A percentile compares a stretch with the other conserved stretches of the same genome.
These are phyloP conservation scores for Clavariopsis aquatica DNA, from an alignment of 495 filamentous ascomycete species.

Conservation along the genomic window DNA sequence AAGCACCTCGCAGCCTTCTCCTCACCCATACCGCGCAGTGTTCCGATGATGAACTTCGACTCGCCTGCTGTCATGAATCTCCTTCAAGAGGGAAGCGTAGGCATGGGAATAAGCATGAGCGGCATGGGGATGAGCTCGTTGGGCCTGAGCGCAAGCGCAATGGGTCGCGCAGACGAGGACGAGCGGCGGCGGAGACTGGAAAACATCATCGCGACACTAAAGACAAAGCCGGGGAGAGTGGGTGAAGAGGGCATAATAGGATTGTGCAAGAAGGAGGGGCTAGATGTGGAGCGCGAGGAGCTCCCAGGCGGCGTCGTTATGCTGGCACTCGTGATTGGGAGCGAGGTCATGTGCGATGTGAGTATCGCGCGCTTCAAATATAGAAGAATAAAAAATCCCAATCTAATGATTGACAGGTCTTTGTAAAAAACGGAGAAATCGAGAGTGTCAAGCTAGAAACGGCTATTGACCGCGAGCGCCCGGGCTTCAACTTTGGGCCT, in stretches of 20 bases:
- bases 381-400: conserved; percentile 51
- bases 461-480: conserved; percentile 6
- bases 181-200: conserved; percentile 59
- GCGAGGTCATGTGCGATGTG: conserved; percentile 24
- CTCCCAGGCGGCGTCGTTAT: conserved; percentile 64
- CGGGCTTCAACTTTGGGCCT: conserved; percentile 18
- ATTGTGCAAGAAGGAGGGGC: conserved; percentile 67
- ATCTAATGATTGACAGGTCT: conserved; percentile 13
- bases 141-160: conserved; percentile 36
- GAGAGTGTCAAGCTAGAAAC: conserved; percentile 37
- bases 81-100: conserved; percentile 31
- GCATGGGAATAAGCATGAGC: conserved; percentile 43
- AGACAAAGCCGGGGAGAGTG: conserved; percentile 52
- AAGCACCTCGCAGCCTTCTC: conserved; percentile 39
- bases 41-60: conserved; percentile 41
- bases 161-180: conserved; percentile 54
- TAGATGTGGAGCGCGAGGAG: conserved; percentile 78
- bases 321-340: conserved; percentile 36
- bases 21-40: conserved; percentile 45
- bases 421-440: conserved; percentile 32
- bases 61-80: conserved; percentile 36
- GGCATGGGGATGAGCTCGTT: conserved; percentile 40
- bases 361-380: not conserved
- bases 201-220: conserved; percentile 53
- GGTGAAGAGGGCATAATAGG: conserved; percentile 81